These are phyloP conservation scores for Vicia sativa DNA, from an alignment of 306 rosid genomes.

Conservation along the genomic window DNA sequence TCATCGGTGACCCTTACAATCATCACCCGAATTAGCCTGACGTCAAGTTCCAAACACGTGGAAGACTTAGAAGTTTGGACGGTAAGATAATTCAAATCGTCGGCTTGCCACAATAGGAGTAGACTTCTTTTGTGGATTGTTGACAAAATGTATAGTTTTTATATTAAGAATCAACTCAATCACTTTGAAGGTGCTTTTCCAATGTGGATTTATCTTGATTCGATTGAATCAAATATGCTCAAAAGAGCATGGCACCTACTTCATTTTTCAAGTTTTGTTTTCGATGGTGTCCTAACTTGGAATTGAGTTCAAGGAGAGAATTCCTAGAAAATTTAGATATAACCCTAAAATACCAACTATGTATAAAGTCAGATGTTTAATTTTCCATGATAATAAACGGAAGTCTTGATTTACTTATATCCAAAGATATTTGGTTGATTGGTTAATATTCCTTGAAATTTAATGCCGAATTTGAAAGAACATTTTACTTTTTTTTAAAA, in stretches of 20 bases:
- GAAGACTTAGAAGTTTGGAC: slow-evolving; percentile 41
- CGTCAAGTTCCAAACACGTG: slow-evolving; percentile 29
- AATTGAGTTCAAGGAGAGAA: not conserved
- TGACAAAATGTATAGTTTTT: not conserved
- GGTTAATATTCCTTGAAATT: too few relatives aligned
- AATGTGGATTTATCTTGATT: not conserved
- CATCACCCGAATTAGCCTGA: not conserved
- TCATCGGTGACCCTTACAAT: slow-evolving; percentile 16
- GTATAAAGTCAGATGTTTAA: too few relatives aligned
- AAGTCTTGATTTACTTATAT: too few relatives aligned
- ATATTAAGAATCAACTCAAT: slow-evolving; percentile 40
- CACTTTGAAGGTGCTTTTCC: slow-evolving; percentile 25
- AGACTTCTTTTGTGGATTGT: not conserved
- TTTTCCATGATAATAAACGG: too few relatives aligned
- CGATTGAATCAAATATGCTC: not conserved
- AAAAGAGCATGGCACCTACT: slow-evolving; percentile 41
- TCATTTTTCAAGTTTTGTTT: not conserved
- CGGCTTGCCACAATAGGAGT: slow-evolving; percentile 35
- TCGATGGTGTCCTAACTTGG: not conserved
- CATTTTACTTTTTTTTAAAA: too few relatives aligned
- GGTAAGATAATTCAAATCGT: slow-evolving; percentile 34
- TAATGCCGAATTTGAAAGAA: too few relatives aligned
- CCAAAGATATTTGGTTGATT: too few relatives aligned
- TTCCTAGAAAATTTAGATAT: too few relatives aligned
- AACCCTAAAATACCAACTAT: too few relatives aligned